These are phyloP conservation scores for Mycena crocata DNA, from an alignment of 768 basidiomycete genomes.

Conservation along the genomic window DNA sequence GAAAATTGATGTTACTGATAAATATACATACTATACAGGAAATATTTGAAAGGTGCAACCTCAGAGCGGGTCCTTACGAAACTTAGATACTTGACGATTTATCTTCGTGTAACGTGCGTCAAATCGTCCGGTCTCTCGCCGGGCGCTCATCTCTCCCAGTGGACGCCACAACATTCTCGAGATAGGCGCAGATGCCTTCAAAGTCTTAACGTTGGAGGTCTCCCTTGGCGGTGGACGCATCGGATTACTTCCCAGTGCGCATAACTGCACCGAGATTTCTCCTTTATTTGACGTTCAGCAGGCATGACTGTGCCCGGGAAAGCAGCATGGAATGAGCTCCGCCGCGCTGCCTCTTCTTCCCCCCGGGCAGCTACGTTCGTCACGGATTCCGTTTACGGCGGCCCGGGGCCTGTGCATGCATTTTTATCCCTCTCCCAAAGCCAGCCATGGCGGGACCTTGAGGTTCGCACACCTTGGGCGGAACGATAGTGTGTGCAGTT, in stretches of 20 bases:
- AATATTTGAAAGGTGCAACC: conserved; percentile 30
- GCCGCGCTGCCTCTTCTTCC: conserved; percentile 18
- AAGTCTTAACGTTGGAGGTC: conserved; percentile 23
- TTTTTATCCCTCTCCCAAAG: conserved; percentile 23
- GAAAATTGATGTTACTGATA: neutral
- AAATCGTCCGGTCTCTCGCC: neutral
- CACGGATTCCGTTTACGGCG: conserved; percentile 31
- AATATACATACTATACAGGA: no score
- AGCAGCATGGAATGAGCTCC: conserved; percentile 27
- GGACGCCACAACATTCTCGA: conserved; percentile 26
- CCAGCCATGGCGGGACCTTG: neutral
- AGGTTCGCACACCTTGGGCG: conserved; percentile 14
- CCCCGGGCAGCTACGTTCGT: neutral
- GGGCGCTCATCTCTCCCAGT: neutral
- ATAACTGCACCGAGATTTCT: neutral
- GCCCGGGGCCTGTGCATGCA: conserved; percentile 22
- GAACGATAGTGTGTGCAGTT: conserved; percentile 22
- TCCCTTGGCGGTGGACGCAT: conserved; percentile 26
- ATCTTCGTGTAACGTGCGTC: conserved; percentile 26
- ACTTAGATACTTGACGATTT: conserved; percentile 21
- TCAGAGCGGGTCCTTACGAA: conserved; percentile 28
- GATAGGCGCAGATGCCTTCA: conserved; percentile 19
- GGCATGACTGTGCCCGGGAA: conserved; percentile 20
- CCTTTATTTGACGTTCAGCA: neutral
- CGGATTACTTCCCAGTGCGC: conserved; percentile 25